A percentile compares a stretch with the other conserved stretches of the same genome.
phyloP scores from a whole-genome alignment of 176 grass and related monocot genomes.

The Juncus inflexus region DNA sequence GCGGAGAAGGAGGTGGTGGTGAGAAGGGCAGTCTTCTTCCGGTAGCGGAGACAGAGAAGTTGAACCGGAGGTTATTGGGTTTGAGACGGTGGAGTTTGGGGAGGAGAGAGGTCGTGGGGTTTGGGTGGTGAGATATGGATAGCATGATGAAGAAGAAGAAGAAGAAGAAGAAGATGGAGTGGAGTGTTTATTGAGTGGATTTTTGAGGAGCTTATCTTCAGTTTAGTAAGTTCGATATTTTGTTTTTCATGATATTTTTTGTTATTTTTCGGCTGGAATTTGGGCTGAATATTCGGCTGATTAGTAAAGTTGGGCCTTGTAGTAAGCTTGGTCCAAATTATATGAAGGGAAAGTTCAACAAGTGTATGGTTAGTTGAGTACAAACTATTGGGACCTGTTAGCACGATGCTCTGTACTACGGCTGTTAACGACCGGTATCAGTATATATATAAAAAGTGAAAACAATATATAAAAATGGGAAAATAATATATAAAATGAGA shows the following conservation, averaged over 20 bases:
- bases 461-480: too few species aligned
- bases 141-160: constrained; percentile 36
- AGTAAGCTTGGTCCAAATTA: too few species aligned
- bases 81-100: constrained; percentile 1
- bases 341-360: too few species aligned
- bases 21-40: constrained; percentile 51
- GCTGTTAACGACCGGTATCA: too few species aligned
- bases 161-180: neutral
- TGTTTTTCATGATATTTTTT: neutral
- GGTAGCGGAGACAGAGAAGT: constrained; percentile 22
- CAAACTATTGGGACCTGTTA: too few species aligned
- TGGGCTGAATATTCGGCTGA: neutral
- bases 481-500: too few species aligned
- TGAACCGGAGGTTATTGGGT: constrained; percentile 6
- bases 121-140: constrained; percentile 41
- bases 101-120: constrained; percentile 17
- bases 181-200: neutral
- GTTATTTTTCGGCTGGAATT: neutral
- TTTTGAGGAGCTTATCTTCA: constrained; percentile 15
- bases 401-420: too few species aligned
- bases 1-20: constrained; percentile 32
- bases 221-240: neutral
- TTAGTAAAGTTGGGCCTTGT: neutral
- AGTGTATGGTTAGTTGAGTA: too few species aligned
- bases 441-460: too few species aligned